A percentile compares a stretch with the other conserved stretches of the same genome.
phyloP scores from a whole-genome alignment of 2,329 filamentous ascomycete genomes.

The Penicillium sp. region DNA sequence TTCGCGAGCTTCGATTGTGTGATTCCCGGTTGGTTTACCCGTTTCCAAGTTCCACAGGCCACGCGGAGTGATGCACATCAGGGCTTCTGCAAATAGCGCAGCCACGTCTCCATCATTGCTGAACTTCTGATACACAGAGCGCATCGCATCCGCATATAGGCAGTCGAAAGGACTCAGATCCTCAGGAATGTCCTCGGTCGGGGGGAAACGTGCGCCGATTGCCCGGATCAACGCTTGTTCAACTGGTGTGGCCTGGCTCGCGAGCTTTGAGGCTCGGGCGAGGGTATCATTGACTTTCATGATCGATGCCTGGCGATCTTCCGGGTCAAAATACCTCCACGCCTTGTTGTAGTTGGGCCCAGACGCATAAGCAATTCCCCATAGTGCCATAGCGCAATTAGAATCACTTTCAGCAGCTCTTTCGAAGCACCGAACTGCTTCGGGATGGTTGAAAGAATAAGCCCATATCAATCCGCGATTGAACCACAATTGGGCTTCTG shows the following conservation, averaged over 20 bases:
- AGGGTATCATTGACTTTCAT: conserved; percentile 49
- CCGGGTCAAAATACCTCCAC: conserved; percentile 67
- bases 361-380: conserved; percentile 60
- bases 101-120: conserved; percentile 63
- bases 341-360: conserved; percentile 80
- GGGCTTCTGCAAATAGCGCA: conserved; percentile 63
- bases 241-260: conserved; percentile 46
- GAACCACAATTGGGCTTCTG: conserved; percentile 39
- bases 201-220: conserved; percentile 63
- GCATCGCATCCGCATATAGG: conserved; percentile 65
- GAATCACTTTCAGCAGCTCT: conserved; percentile 31
- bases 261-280: conserved; percentile 45
- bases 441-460: conserved; percentile 42
- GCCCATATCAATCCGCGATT: conserved; percentile 39
- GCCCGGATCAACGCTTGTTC: conserved; percentile 69
- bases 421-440: conserved; percentile 36
- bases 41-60: conserved; percentile 63
- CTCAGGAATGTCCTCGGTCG: conserved; percentile 45
- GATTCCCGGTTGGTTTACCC: conserved; percentile 59
- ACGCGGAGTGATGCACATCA: conserved; percentile 69
- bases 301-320: conserved; percentile 58
- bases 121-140: conserved; percentile 55
- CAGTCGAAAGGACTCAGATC: conserved; percentile 59
- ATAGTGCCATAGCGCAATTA: conserved; percentile 39
- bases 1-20: conserved; percentile 59